These are phyloP conservation scores for Mycena capillaripes DNA, from an alignment of 768 basidiomycete species.

Conservation along the genomic window DNA sequence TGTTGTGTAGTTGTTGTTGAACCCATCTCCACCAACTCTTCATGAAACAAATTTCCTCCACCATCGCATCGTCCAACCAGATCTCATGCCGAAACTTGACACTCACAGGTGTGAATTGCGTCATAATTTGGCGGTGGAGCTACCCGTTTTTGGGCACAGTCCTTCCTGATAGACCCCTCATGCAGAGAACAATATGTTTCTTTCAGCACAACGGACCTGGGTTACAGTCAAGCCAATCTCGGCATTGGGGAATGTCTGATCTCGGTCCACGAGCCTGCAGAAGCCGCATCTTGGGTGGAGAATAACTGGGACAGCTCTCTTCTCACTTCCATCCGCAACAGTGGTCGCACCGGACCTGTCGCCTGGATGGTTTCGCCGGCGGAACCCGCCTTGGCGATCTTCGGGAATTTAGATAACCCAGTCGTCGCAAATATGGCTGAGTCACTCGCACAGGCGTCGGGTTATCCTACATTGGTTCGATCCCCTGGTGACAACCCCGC, in stretches of 20 bases:
- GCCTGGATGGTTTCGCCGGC: slow-evolving; percentile 5
- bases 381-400: slow-evolving; percentile 2
- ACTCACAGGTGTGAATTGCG: no score
- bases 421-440: background rate
- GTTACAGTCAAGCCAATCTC: background rate
- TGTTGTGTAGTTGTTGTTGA: no score
- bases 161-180: no score
- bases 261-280: background rate
- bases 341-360: background rate
- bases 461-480: background rate
- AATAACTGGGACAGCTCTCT: background rate
- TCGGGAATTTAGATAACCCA: background rate
- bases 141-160: no score
- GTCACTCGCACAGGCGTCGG: background rate
- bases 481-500: background rate
- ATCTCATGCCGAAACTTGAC: no score
- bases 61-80: no score
- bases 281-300: slow-evolving; percentile 1
- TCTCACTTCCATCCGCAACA: background rate
- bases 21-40: no score
- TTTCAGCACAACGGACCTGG: background rate
- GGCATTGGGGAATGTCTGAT: background rate
- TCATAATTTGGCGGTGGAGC: no score
- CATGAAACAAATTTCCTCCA: no score
- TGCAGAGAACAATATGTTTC: background rate